Percentiles rank a stretch among this genome's conserved stretches.
Conservation (phyloP, 1,139 yeast species). For the Geotrichum candidum region DNA sequence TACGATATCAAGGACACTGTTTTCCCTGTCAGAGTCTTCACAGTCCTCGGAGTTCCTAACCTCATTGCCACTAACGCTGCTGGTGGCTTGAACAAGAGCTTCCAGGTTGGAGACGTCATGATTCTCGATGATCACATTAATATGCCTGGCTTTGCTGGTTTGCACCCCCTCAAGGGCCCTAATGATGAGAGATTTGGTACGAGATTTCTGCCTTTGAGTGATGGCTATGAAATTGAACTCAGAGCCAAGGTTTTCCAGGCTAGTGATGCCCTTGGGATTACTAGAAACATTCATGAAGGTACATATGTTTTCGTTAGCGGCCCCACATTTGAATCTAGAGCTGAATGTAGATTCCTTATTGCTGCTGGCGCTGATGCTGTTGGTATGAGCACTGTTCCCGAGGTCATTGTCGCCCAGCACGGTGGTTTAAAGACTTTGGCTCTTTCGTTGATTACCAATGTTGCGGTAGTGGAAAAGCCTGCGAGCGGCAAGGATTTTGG, state of each 20-base stretch:
- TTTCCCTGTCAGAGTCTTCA: conserved; percentile 76
- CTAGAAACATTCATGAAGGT: conserved; percentile 75
- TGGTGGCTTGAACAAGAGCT: conserved; percentile 70
- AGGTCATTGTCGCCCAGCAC: conserved; percentile 88
- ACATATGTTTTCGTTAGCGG: conserved; percentile 83
- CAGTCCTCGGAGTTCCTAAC: conserved; percentile 51
- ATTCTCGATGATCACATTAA: conserved; percentile 82
- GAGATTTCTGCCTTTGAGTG: conserved; percentile 80
- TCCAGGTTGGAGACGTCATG: conserved; percentile 84
- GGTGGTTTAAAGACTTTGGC: conserved; percentile 78
- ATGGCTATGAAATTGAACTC: conserved; percentile 76
- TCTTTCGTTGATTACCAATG: conserved; percentile 78
- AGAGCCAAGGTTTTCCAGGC: conserved; percentile 45
- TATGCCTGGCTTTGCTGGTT: conserved; percentile 84
- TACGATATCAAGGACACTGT: conserved; percentile 73
- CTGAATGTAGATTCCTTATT: conserved; percentile 76
- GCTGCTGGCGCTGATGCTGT: conserved; percentile 86
- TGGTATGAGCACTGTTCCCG: conserved; percentile 98
- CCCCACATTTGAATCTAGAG: conserved; percentile 89
- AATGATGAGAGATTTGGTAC: conserved; percentile 78
- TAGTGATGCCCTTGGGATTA: conserved; percentile 47
- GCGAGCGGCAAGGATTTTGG: conserved; percentile 57
- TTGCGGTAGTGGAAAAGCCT: conserved; percentile 68
- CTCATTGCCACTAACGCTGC: conserved; percentile 89
- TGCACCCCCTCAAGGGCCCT: conserved; percentile 83